phyloP scores from a whole-genome alignment of 2,329 filamentous ascomycete genomes.

The Neoscytalidium dimidiatum region DNA sequence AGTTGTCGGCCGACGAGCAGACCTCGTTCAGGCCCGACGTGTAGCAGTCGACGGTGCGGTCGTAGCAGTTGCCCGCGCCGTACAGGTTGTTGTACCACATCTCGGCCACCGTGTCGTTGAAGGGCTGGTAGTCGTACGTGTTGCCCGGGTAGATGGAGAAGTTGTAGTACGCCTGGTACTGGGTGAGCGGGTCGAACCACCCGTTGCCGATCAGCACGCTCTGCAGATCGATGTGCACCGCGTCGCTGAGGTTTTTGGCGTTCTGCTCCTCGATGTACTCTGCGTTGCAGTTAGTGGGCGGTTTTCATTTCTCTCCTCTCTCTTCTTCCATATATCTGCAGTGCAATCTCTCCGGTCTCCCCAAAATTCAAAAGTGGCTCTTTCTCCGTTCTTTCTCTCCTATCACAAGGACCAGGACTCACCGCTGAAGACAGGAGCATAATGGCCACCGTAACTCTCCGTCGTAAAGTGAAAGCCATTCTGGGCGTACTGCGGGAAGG shows the following conservation, averaged over 20 bases:
- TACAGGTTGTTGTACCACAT: constrained; percentile 63
- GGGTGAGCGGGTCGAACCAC: constrained; percentile 59
- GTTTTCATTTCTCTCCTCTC: too few species aligned
- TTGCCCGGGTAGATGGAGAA: constrained; percentile 59
- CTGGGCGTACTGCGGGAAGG: constrained; percentile 51
- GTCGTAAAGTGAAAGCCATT: constrained; percentile 58
- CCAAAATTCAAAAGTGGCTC: too few species aligned
- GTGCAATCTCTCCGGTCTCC: too few species aligned
- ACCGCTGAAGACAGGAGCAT: constrained; percentile 56
- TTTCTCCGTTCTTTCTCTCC: background rate
- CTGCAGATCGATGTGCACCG: constrained; percentile 52
- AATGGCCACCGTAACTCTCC: constrained; percentile 61
- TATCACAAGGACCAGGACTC: background rate
- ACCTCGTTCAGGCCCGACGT: constrained; percentile 52
- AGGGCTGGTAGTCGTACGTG: constrained; percentile 58
- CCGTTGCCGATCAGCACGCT: constrained; percentile 60
- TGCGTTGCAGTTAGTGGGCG: constrained; percentile 3
- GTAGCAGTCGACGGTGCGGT: constrained; percentile 59
- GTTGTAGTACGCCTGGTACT: constrained; percentile 61
- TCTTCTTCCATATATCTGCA: too few species aligned
- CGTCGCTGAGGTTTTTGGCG: constrained; percentile 43
- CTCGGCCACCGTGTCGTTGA: constrained; percentile 50
- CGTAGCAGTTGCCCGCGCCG: constrained; percentile 61
- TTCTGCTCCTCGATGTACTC: constrained; percentile 52
- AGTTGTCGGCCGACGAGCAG: constrained; percentile 57